Percentiles rank a stretch among this genome's conserved stretches.
Evolutionary conservation across 2,329 filamentous ascomycete species (phyloP).

Genomic region (Epichloe scottii): DNA sequence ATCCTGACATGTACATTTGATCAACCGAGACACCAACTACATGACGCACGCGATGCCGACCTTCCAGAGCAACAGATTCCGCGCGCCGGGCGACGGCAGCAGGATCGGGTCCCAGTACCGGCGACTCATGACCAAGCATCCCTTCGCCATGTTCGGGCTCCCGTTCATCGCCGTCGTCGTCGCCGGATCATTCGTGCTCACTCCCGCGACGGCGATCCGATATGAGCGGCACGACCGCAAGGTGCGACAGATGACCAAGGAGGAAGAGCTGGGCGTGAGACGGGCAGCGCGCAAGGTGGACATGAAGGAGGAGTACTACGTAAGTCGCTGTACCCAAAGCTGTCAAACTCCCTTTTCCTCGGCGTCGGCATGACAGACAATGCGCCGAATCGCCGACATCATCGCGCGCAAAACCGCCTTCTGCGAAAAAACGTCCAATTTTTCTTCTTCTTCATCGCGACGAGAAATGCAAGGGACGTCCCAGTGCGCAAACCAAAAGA

Average conservation of each 20-base stretch:
- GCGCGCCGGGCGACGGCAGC: slow-evolving; percentile 50
- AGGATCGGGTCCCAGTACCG: slow-evolving; percentile 69
- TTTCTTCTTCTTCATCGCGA: too few relatives aligned
- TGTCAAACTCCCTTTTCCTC: not conserved
- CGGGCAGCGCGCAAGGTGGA: slow-evolving; percentile 58
- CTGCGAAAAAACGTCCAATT: too few relatives aligned
- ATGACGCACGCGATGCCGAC: slow-evolving; percentile 16
- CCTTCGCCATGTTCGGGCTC: slow-evolving; percentile 85
- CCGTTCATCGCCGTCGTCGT: slow-evolving; percentile 87
- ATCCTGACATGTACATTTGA: too few relatives aligned
- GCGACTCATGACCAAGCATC: slow-evolving; percentile 58
- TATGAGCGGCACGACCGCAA: slow-evolving; percentile 91
- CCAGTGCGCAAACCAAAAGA: not conserved
- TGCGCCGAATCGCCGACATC: not conserved
- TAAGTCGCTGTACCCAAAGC: slow-evolving; percentile 31
- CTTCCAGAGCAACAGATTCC: slow-evolving; percentile 65
- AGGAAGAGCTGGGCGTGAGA: slow-evolving; percentile 76
- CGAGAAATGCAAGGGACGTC: not conserved
- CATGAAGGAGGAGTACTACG: slow-evolving; percentile 79
- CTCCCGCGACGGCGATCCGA: slow-evolving; percentile 81
- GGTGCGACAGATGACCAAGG: slow-evolving; percentile 70
- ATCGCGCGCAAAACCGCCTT: not conserved
- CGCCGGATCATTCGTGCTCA: slow-evolving; percentile 84
- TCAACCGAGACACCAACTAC: not conserved
- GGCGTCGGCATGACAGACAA: not conserved